Evolutionary conservation across 805 yeast species (phyloP).

Genomic region (Grigorovia humatica): DNA sequence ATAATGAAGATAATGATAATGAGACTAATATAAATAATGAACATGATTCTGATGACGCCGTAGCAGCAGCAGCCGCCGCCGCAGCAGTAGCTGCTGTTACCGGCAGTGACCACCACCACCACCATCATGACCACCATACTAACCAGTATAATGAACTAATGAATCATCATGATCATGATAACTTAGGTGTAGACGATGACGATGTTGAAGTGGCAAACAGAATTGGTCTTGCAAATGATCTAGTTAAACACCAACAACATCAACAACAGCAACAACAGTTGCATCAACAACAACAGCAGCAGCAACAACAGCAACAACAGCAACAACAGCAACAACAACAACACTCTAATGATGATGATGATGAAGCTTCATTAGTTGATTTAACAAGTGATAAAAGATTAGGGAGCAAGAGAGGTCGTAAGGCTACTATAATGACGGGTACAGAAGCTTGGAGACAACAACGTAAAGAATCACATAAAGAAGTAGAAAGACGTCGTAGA

Average conservation of each 20-base stretch:
- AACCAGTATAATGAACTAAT: slow-evolving; percentile 1
- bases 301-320: not conserved
- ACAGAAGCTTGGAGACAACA: slow-evolving; percentile 31
- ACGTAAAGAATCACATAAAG: slow-evolving; percentile 87
- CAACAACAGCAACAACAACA: not conserved
- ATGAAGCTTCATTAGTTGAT: slow-evolving; percentile 1
- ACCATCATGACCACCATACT: slow-evolving; percentile 1
- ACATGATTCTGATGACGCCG: slow-evolving; percentile 4
- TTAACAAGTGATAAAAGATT: slow-evolving; percentile 1
- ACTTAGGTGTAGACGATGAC: slow-evolving; percentile 1
- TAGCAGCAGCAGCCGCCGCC: slow-evolving; percentile 4
- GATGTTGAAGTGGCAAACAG: slow-evolving; percentile 2
- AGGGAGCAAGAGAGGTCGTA: slow-evolving; percentile 21
- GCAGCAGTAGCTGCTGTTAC: slow-evolving; percentile 1
- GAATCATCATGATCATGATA: slow-evolving; percentile 1
- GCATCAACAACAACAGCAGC: not conserved
- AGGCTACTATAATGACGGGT: slow-evolving; percentile 21
- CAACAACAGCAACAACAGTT: not conserved
- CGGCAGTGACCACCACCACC: not conserved
- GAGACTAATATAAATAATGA: not conserved
- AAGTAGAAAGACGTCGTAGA: slow-evolving; percentile 87
- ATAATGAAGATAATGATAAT: slow-evolving; percentile 8
- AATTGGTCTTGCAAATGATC: not conserved
- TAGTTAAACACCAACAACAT: not conserved
- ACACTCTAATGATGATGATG: slow-evolving; percentile 6